Conservation (phyloP, 1,139 yeast genomes). For the Diutina sp. region DNA sequence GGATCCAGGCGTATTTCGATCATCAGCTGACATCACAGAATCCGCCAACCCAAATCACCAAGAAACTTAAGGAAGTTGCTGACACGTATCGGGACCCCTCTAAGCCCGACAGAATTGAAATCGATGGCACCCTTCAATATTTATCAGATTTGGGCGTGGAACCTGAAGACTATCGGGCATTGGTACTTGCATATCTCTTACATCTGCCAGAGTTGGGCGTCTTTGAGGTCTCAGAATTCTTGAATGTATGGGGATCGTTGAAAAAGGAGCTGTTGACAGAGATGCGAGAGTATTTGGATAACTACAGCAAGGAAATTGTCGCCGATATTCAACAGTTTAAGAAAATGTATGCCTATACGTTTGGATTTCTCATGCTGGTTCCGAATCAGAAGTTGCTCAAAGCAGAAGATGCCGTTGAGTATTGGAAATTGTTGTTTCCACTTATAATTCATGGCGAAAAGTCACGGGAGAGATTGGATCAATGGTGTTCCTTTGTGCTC, state of each 20-base stretch:
- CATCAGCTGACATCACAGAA: background rate
- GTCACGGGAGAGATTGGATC: slow-evolving; percentile 17
- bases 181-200: slow-evolving; percentile 59
- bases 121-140: slow-evolving; percentile 66
- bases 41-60: background rate
- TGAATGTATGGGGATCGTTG: slow-evolving; percentile 40
- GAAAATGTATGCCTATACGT: slow-evolving; percentile 57
- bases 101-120: slow-evolving; percentile 28
- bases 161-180: slow-evolving; percentile 60
- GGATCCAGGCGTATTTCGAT: slow-evolving; percentile 17
- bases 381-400: slow-evolving; percentile 43
- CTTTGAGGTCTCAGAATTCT: slow-evolving; percentile 35
- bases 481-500: slow-evolving; percentile 40
- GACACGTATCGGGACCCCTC: slow-evolving; percentile 18
- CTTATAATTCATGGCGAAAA: background rate
- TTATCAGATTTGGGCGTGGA: slow-evolving; percentile 53
- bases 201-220: slow-evolving; percentile 56
- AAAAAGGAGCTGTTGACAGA: slow-evolving; percentile 23
- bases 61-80: slow-evolving; percentile 11
- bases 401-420: slow-evolving; percentile 54
- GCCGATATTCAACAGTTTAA: slow-evolving; percentile 23
- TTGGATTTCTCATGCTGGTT: slow-evolving; percentile 47
- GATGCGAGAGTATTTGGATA: slow-evolving; percentile 36
- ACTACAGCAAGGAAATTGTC: slow-evolving; percentile 17
- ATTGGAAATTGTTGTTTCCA: slow-evolving; percentile 61